These are phyloP conservation scores for Neurospora sp. DNA, from an alignment of 495 filamentous ascomycete species.

Conservation along the genomic window DNA sequence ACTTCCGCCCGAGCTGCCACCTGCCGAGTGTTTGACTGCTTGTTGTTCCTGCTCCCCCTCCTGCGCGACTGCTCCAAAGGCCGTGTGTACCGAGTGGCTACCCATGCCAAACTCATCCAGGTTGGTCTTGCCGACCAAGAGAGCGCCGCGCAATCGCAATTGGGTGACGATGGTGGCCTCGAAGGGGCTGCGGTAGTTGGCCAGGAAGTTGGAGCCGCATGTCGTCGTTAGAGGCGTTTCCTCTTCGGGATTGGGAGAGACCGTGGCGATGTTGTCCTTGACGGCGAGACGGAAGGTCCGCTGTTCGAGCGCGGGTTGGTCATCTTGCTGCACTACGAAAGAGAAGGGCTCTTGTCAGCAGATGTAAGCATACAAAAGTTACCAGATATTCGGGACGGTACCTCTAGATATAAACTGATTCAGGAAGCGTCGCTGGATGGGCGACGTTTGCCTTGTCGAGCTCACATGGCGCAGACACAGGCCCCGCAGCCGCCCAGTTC, in stretches of 20 bases:
- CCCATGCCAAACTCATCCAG: conserved; percentile 99
- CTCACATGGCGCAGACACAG: conserved; percentile 12
- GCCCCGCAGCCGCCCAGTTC: conserved; percentile 11
- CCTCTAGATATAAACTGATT: conserved; percentile 23
- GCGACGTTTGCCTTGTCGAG: background rate
- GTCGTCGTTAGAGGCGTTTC: conserved; percentile 50
- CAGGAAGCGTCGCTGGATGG: conserved; percentile 16
- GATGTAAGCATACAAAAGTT: background rate
- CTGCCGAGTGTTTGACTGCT: conserved; percentile 56
- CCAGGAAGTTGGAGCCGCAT: conserved; percentile 69
- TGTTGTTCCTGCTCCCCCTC: background rate
- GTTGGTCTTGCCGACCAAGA: conserved; percentile 73
- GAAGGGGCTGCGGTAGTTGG: conserved; percentile 63
- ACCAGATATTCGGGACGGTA: background rate
- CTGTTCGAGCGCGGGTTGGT: background rate
- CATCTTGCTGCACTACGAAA: background rate
- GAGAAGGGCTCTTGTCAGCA: background rate
- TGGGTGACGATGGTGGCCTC: conserved; percentile 69
- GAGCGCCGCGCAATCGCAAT: conserved; percentile 54
- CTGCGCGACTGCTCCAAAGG: conserved; percentile 53
- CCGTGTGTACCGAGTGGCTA: conserved; percentile 71
- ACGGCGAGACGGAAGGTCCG: conserved; percentile 46
- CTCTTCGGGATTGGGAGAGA: conserved; percentile 17
- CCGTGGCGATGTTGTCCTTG: conserved; percentile 85
- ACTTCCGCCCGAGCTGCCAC: conserved; percentile 91